Evolutionary conservation across 2,329 filamentous ascomycete genomes (phyloP).

Genomic region (Ophiostoma ips): DNA sequence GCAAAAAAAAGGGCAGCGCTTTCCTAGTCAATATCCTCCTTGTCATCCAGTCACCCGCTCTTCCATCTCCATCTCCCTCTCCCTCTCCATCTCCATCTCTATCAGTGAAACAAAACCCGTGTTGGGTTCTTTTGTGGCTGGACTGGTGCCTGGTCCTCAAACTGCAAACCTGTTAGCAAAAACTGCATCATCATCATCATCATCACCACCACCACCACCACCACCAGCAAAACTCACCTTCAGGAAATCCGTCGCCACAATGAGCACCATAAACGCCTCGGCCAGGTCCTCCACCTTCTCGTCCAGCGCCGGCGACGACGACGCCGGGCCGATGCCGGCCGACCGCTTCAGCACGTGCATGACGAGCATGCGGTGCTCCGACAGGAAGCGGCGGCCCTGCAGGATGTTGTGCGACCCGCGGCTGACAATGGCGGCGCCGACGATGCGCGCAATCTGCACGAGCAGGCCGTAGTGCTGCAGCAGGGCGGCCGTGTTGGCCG

Average conservation of each 20-base stretch:
- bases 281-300: conserved; percentile 62
- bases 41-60: no score
- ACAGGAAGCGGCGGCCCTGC: conserved; percentile 67
- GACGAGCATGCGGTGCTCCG: conserved; percentile 70
- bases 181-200: background rate
- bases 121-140: conserved; percentile 19
- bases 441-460: conserved; percentile 63
- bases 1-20: background rate
- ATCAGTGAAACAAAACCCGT: conserved; percentile 28
- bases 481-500: conserved; percentile 31
- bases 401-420: conserved; percentile 71
- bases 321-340: conserved; percentile 46
- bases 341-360: conserved; percentile 83
- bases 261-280: conserved; percentile 71
- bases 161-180: conserved; percentile 14
- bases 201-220: background rate
- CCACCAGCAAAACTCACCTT: conserved; percentile 46
- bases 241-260: conserved; percentile 69
- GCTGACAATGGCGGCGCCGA: conserved; percentile 68
- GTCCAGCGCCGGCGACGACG: conserved; percentile 27
- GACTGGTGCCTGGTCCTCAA: conserved; percentile 27
- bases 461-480: conserved; percentile 76
- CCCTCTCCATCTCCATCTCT: background rate
- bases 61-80: background rate
- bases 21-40: background rate